These are phyloP conservation scores for Papilionanthe hybrid DNA, from an alignment of 116 monocot genomes.

Conservation along the genomic window DNA sequence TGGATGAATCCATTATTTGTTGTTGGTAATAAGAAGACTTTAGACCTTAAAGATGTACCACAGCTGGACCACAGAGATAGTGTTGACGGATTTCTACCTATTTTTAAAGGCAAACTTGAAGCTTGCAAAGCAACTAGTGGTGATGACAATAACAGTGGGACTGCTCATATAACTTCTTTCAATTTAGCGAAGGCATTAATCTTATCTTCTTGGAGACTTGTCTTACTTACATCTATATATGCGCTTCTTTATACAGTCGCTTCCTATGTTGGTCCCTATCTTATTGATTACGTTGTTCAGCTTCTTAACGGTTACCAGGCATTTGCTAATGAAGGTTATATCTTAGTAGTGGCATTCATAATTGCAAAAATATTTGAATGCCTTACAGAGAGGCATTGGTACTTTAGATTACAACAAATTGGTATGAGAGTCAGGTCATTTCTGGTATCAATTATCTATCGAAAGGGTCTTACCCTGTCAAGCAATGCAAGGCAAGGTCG, in stretches of 20 bases:
- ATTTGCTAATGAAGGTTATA: conserved; percentile 22
- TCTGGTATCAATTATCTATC: conserved; percentile 38
- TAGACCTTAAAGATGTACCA: conserved; percentile 49
- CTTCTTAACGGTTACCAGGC: conserved; percentile 24
- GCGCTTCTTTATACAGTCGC: conserved; percentile 21
- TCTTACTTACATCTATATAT: conserved; percentile 21
- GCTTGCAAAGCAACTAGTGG: conserved; percentile 6
- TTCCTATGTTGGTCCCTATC: conserved; percentile 41
- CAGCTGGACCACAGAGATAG: conserved; percentile 18
- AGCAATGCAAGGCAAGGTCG: conserved; percentile 29
- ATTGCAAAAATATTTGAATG: conserved; percentile 31
- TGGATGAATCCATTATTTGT: conserved; percentile 44
- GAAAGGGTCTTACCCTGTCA: conserved; percentile 44
- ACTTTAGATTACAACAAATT: conserved; percentile 27
- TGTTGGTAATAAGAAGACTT: conserved; percentile 20
- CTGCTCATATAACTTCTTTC: conserved; percentile 18
- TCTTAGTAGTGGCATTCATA: conserved; percentile 35
- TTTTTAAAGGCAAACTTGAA: conserved; percentile 24
- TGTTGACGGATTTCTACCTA: conserved; percentile 14
- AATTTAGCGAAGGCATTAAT: conserved; percentile 30
- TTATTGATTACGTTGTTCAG: conserved; percentile 36
- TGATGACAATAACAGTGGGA: background rate
- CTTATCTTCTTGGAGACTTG: conserved; percentile 15
- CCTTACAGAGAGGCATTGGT: conserved; percentile 29
- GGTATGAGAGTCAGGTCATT: conserved; percentile 25